phyloP scores from a whole-genome alignment of 106 monocot species.

The Allium fistulosum region DNA sequence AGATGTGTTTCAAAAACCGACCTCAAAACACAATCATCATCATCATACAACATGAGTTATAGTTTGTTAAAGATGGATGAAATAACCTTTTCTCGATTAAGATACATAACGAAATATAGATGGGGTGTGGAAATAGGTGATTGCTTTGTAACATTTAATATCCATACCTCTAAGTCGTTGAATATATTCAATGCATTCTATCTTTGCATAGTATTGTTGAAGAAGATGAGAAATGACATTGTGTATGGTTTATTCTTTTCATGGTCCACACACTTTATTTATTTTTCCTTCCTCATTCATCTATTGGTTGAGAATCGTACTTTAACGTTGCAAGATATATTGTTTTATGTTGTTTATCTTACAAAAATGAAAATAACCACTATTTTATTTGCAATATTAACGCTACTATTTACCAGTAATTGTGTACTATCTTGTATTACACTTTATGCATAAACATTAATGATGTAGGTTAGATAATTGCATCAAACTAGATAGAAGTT shows the following conservation, averaged over 20 bases:
- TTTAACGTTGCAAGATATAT: neutral
- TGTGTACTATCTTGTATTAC: constrained; percentile 2
- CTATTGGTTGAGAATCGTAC: constrained; percentile 6
- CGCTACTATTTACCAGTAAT: too few species aligned
- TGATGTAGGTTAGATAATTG: neutral
- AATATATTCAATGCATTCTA: constrained; percentile 4
- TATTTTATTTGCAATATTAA: too few species aligned
- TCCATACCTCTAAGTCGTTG: constrained; percentile 7
- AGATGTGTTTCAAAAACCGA: too few species aligned
- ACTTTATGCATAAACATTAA: constrained; percentile 9
- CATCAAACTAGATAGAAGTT: too few species aligned
- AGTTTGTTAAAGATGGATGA: neutral
- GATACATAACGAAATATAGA: constrained; percentile 2
- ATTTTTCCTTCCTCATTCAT: constrained; percentile 9
- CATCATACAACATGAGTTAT: too few species aligned
- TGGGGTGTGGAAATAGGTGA: neutral
- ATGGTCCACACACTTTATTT: constrained; percentile 12
- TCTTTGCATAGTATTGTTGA: neutral
- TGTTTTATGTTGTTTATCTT: too few species aligned
- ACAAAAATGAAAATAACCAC: too few species aligned
- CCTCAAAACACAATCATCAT: too few species aligned
- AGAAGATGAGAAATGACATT: neutral
- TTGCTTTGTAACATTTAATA: constrained; percentile 5
- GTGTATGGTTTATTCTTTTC: neutral
- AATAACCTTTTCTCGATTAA: neutral